phyloP scores from a whole-genome alignment of 1,284 basidiomycete species.

The Pyrrhoderma noxium region DNA sequence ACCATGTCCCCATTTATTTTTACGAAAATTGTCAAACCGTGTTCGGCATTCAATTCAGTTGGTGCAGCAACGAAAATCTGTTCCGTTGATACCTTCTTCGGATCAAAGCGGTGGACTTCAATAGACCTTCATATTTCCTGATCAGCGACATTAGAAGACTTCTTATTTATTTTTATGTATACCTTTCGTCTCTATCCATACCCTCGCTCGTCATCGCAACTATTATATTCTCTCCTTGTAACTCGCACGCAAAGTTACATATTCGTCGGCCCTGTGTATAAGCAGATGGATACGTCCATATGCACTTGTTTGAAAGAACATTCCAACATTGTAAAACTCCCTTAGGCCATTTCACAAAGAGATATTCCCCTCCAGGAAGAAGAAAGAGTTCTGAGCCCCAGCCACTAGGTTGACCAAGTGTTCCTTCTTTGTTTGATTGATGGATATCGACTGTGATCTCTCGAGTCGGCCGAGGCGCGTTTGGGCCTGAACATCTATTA shows the following conservation, averaged over 20 bases:
- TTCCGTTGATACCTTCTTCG: not conserved
- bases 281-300: conserved; percentile 11
- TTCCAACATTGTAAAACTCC: conserved; percentile 15
- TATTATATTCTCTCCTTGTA: not conserved
- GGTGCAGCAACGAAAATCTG: not conserved
- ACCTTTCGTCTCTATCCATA: not conserved
- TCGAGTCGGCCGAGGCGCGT: conserved; percentile 1
- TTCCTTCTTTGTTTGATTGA: not conserved
- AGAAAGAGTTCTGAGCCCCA: conserved; percentile 7
- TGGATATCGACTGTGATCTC: conserved; percentile 1
- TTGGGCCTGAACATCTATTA: not conserved
- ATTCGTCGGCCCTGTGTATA: not conserved
- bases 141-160: not conserved
- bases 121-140: not conserved
- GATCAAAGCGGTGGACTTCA: conserved; percentile 3
- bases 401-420: conserved; percentile 4
- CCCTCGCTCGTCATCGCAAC: conserved; percentile 6
- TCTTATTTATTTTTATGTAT: not conserved
- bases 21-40: conserved; percentile 1
- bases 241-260: conserved; percentile 3
- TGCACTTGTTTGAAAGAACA: not conserved
- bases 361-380: conserved; percentile 9
- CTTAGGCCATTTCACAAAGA: conserved; percentile 8
- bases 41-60: conserved; percentile 1
- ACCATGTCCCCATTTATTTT: conserved; percentile 6